A percentile compares a stretch with the other conserved stretches of the same genome.
These are phyloP conservation scores for Ophiostoma sp. DNA, from an alignment of 2,329 filamentous ascomycete species.

Conservation along the genomic window DNA sequence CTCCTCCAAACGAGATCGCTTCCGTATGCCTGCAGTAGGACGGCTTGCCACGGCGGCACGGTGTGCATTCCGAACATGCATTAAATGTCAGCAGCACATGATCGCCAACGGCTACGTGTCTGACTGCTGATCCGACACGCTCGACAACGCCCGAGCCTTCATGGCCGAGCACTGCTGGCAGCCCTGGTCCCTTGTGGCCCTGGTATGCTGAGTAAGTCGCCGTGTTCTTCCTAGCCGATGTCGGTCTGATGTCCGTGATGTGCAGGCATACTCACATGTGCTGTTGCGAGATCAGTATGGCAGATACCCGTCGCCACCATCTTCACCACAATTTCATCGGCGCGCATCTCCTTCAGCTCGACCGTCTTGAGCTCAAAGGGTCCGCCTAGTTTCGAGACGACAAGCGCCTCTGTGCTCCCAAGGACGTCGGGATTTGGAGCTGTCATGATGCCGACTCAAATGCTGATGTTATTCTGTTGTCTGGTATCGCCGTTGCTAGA, in stretches of 20 bases:
- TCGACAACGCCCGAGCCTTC: slow-evolving; percentile 73
- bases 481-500: too few relatives aligned
- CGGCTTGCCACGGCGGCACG: slow-evolving; percentile 31
- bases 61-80: slow-evolving; percentile 33
- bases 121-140: slow-evolving; percentile 53
- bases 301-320: slow-evolving; percentile 31
- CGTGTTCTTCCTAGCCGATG: background rate
- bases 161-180: slow-evolving; percentile 13
- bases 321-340: slow-evolving; percentile 30
- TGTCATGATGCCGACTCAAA: background rate
- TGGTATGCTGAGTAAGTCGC: background rate
- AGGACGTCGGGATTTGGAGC: background rate
- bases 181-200: background rate
- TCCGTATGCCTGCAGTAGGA: slow-evolving; percentile 31
- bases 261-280: background rate
- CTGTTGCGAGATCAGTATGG: slow-evolving; percentile 28
- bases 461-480: background rate
- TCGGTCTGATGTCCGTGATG: background rate
- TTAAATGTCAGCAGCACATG: slow-evolving; percentile 36
- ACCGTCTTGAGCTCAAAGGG: slow-evolving; percentile 11
- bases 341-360: background rate
- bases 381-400: background rate
- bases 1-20: slow-evolving; percentile 14
- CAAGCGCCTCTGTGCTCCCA: slow-evolving; percentile 8
- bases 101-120: slow-evolving; percentile 32